phyloP scores from a whole-genome alignment of 2,329 filamentous ascomycete genomes.

The Fusarium sp. region DNA sequence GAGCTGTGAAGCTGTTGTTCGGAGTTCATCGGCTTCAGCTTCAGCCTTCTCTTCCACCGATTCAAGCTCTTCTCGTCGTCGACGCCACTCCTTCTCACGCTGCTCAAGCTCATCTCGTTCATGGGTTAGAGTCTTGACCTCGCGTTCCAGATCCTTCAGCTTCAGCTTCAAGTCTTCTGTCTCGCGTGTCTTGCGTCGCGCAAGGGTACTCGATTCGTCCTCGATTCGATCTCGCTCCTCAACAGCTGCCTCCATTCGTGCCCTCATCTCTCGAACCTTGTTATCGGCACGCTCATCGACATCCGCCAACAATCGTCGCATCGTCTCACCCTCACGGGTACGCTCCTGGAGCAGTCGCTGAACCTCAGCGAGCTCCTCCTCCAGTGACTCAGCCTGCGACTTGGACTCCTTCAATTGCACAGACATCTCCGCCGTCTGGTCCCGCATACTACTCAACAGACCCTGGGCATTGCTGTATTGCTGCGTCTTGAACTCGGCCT shows the following conservation, averaged over 20 bases:
- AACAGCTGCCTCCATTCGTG: constrained; percentile 88
- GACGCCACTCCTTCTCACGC: constrained; percentile 79
- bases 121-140: constrained; percentile 75
- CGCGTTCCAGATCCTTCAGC: constrained; percentile 83
- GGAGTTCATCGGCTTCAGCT: constrained; percentile 80
- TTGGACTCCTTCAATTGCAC: constrained; percentile 92
- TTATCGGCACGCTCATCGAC: constrained; percentile 85
- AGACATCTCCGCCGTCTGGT: constrained; percentile 87
- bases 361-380: constrained; percentile 91
- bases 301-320: constrained; percentile 88
- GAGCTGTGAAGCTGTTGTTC: constrained; percentile 80
- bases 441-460: constrained; percentile 90
- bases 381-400: constrained; percentile 83
- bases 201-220: constrained; percentile 85
- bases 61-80: constrained; percentile 81
- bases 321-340: constrained; percentile 92
- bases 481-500: constrained; percentile 84
- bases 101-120: constrained; percentile 84
- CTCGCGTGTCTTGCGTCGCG: constrained; percentile 82
- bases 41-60: constrained; percentile 73
- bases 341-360: constrained; percentile 88
- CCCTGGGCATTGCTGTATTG: constrained; percentile 89
- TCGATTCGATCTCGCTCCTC: constrained; percentile 94
- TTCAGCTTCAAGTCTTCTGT: constrained; percentile 85
- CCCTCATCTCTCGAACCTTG: constrained; percentile 88